These are phyloP conservation scores for Dillenia suffruticosa DNA, from an alignment of 164 flowering plant genomes.

Conservation along the genomic window DNA sequence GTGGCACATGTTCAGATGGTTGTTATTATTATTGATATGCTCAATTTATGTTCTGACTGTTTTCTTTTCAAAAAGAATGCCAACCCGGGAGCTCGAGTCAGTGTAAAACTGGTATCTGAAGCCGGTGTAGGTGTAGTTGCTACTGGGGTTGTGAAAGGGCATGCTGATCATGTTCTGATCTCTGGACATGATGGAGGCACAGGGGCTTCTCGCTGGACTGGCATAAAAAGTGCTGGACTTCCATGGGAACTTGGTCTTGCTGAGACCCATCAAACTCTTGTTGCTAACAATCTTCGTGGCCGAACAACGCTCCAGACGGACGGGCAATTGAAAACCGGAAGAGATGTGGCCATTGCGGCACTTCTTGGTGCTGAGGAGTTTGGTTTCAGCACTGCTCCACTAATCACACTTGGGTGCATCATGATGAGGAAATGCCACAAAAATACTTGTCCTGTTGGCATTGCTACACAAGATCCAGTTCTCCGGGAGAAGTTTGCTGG, in stretches of 20 bases:
- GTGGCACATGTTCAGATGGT: background rate
- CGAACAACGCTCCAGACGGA: constrained; percentile 91
- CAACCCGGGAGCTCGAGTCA: constrained; percentile 86
- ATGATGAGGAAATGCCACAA: constrained; percentile 99
- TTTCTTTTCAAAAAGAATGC: constrained; percentile 50
- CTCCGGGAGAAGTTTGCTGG: constrained; percentile 98
- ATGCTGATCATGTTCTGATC: constrained; percentile 96
- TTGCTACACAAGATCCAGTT: constrained; percentile 99
- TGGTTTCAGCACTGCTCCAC: constrained; percentile 99
- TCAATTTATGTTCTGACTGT: background rate
- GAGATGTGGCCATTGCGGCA: constrained; percentile 96
- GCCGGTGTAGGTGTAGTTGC: constrained; percentile 99
- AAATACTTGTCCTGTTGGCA: constrained; percentile 99
- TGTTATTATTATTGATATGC: background rate
- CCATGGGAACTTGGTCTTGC: constrained; percentile 99
- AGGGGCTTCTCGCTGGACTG: constrained; percentile 99
- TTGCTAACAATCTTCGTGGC: constrained; percentile 97
- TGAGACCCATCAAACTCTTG: constrained; percentile 97
- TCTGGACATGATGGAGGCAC: constrained; percentile 99
- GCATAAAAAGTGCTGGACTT: constrained; percentile 96
- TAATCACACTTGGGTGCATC: constrained; percentile 96
- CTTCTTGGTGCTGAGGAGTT: constrained; percentile 99
- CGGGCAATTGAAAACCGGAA: constrained; percentile 96
- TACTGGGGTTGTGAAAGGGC: constrained; percentile 98
- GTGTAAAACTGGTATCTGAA: constrained; percentile 97